Conservation (phyloP, 768 basidiomycete species). For the Clitopilus passeckerianus region DNA sequence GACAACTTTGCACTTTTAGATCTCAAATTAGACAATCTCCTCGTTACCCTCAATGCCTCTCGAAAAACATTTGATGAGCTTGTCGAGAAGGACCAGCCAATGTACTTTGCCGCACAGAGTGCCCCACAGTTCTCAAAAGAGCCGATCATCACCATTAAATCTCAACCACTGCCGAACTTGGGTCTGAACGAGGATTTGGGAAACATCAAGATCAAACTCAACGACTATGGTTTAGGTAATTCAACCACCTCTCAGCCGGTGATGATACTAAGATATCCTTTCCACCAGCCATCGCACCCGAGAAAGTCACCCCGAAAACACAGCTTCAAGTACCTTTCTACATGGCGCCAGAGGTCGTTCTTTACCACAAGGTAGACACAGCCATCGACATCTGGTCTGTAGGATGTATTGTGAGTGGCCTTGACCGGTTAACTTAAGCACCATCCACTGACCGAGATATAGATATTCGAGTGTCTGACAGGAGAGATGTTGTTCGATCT, state of each 20-base stretch:
- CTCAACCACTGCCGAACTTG: slow-evolving; percentile 19
- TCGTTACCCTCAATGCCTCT: too few relatives aligned
- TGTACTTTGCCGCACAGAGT: too few relatives aligned
- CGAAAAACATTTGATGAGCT: too few relatives aligned
- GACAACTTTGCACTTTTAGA: too few relatives aligned
- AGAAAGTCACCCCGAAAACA: not conserved
- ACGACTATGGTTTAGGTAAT: slow-evolving; percentile 17
- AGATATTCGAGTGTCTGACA: too few relatives aligned
- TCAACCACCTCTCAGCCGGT: too few relatives aligned
- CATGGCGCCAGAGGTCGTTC: slow-evolving; percentile 20
- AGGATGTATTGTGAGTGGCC: slow-evolving; percentile 17
- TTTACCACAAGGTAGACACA: slow-evolving; percentile 13
- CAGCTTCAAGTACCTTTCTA: slow-evolving; percentile 11
- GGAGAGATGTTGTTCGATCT: too few relatives aligned
- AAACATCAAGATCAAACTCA: slow-evolving; percentile 13
- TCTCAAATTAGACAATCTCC: too few relatives aligned
- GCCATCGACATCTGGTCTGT: slow-evolving; percentile 21
- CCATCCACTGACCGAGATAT: too few relatives aligned
- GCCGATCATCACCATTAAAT: slow-evolving; percentile 17
- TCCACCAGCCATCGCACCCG: not conserved
- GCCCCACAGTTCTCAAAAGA: slow-evolving; percentile 3
- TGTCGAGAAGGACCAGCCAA: too few relatives aligned
- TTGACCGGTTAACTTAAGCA: too few relatives aligned
- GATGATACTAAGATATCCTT: not conserved
- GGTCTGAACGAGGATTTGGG: slow-evolving; percentile 6